Conservation (phyloP, 2,329 filamentous ascomycete species). For the Calonectria pauciramosa region DNA sequence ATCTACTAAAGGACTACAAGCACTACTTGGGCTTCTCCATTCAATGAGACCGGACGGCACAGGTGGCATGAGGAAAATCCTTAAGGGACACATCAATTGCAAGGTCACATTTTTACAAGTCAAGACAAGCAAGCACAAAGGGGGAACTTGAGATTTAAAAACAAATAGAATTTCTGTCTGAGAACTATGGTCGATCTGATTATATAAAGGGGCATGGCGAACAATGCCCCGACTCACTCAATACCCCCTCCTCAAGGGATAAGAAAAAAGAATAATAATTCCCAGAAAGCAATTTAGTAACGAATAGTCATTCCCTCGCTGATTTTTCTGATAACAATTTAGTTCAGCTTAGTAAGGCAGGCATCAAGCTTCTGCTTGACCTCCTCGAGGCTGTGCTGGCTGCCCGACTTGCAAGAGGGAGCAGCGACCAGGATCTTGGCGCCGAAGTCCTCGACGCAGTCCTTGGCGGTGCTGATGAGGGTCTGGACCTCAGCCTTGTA, state of each 20-base stretch:
- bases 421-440: background rate
- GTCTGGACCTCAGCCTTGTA: background rate
- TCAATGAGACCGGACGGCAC: too few relatives aligned
- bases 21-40: too few relatives aligned
- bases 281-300: slow-evolving; percentile 4
- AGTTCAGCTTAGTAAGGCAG: slow-evolving; percentile 7
- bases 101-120: background rate
- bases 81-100: too few relatives aligned
- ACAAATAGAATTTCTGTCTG: background rate
- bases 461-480: background rate
- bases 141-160: background rate
- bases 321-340: background rate
- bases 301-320: background rate
- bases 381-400: slow-evolving; percentile 7
- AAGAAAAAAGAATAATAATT: background rate
- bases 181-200: slow-evolving; percentile 3
- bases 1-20: too few relatives aligned
- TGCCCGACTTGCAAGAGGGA: background rate
- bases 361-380: background rate
- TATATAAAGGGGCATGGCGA: background rate
- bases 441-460: background rate
- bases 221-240: background rate
- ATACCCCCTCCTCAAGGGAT: background rate
- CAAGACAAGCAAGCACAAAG: background rate
- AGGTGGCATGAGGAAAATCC: too few relatives aligned